Evolutionary conservation across 495 filamentous ascomycete genomes (phyloP), one percentile per base, ranked within the genome.

Genomic region (Hyaloscypha variabilis): DNA sequence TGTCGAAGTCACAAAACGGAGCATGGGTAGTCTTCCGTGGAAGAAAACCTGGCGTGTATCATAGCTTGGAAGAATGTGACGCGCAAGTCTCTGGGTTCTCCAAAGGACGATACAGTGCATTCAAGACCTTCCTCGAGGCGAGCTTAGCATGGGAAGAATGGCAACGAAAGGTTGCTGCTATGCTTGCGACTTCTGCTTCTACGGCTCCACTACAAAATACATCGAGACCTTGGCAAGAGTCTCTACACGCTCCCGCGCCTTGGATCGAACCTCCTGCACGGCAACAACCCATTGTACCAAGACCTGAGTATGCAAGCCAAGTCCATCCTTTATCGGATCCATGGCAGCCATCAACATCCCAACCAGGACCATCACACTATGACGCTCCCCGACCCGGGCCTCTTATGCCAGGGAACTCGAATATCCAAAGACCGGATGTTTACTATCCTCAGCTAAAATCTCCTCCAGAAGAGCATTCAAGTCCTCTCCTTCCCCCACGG

Each of bases 1-100:
- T 46, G 39, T 4, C 39, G 42, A 63, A 39, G 25, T 24, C 51
- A 8, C 53, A 24, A 13, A 55, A 63, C 30, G 51, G 0, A 55
- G 60, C 60, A n/a, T 63, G 54, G n/a, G 60, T 63, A 8, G 49
- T 39, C 10, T 63, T 55, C 23, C 49, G 26, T 2, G 60, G 60
- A n/a, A 29, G 60, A 36, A 36, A 36, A 25, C 24, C 50, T 6
- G 60, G 60, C 2, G 31, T 63, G 11, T 53, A 31, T 23, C 8
- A 13, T 10, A 24, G 26, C 3, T 63, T 29, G 60, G 14, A 5
- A 2, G 49, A 54, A 23, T 55, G 50, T 28, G 13, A 65, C 13
- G 30, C n/a, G 28, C 54, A 59, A 24, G 56, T 65, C 13, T 21
- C 49, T 11, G 63, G 55, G 24, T 65, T 51, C 26, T 25, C 34